These are phyloP conservation scores for Metschnikowia lunata DNA, from an alignment of 805 yeast species.

Conservation along the genomic window DNA sequence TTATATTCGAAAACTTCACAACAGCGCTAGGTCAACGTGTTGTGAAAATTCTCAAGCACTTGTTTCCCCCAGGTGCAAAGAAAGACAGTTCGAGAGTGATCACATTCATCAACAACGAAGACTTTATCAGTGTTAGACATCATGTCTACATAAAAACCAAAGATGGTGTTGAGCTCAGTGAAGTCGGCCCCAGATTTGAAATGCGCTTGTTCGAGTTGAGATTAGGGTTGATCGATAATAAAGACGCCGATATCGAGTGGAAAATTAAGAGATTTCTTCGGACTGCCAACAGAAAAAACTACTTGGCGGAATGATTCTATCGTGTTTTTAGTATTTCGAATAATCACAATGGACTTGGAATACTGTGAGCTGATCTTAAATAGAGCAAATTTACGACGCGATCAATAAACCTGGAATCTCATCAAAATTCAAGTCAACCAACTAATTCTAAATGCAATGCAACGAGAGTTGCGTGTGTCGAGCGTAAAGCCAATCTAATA, in stretches of 20 bases:
- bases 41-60: slow-evolving; percentile 58
- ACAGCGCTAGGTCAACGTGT: neutral
- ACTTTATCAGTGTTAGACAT: slow-evolving; percentile 90
- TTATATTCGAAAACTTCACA: slow-evolving; percentile 48
- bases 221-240: slow-evolving; percentile 88
- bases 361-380: neutral
- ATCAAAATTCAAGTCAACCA: too few species aligned
- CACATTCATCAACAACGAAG: slow-evolving; percentile 85
- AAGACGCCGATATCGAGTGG: slow-evolving; percentile 99
- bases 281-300: slow-evolving; percentile 93
- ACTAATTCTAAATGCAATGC: too few species aligned
- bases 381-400: too few species aligned
- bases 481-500: too few species aligned
- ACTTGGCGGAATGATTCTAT: slow-evolving; percentile 41
- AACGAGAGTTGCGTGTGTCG: too few species aligned
- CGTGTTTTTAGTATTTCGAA: too few species aligned
- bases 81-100: slow-evolving; percentile 87
- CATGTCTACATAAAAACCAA: slow-evolving; percentile 89
- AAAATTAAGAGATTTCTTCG: slow-evolving; percentile 86
- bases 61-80: slow-evolving; percentile 97
- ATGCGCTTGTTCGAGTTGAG: slow-evolving; percentile 87
- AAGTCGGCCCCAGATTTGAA: slow-evolving; percentile 97
- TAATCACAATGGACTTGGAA: too few species aligned
- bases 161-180: slow-evolving; percentile 87
- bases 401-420: too few species aligned